Evolutionary conservation across 352 stramenopile species (phyloP).

Genomic region (Globisporangium heterothallicum): DNA sequence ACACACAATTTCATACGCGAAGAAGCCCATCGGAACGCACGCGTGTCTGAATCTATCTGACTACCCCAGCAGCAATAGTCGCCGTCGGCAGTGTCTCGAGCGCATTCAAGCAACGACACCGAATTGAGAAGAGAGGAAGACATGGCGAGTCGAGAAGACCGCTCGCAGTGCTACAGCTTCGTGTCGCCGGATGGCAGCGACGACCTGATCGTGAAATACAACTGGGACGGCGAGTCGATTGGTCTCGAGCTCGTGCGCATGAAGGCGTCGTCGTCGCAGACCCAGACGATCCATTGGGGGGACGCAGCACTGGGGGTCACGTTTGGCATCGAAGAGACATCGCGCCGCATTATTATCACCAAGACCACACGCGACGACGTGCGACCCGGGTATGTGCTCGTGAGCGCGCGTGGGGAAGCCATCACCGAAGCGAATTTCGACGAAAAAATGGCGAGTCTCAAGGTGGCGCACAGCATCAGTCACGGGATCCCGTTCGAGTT

Average conservation of each 20-base stretch:
- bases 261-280: slow-evolving; percentile 17
- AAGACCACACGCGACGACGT: slow-evolving; percentile 50
- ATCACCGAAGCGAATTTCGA: slow-evolving; percentile 55
- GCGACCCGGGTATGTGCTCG: slow-evolving; percentile 46
- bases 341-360: slow-evolving; percentile 61
- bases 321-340: slow-evolving; percentile 69
- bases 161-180: slow-evolving; percentile 33
- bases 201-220: slow-evolving; percentile 47
- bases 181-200: slow-evolving; percentile 38
- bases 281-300: slow-evolving; percentile 36
- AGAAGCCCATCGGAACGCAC: background rate
- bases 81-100: background rate
- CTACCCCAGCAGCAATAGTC: background rate
- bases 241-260: slow-evolving; percentile 53
- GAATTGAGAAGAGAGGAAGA: background rate
- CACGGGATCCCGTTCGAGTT: slow-evolving; percentile 60
- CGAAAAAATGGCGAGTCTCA: slow-evolving; percentile 41
- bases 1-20: background rate
- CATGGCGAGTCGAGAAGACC: slow-evolving; percentile 8
- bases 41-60: background rate
- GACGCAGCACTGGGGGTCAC: slow-evolving; percentile 52
- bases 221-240: slow-evolving; percentile 49
- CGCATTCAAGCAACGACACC: background rate
- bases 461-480: slow-evolving; percentile 39
- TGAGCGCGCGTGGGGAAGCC: slow-evolving; percentile 32